These are phyloP conservation scores for Nicotiana attenuata DNA, from an alignment of 257 asterid species.

Conservation along the genomic window DNA sequence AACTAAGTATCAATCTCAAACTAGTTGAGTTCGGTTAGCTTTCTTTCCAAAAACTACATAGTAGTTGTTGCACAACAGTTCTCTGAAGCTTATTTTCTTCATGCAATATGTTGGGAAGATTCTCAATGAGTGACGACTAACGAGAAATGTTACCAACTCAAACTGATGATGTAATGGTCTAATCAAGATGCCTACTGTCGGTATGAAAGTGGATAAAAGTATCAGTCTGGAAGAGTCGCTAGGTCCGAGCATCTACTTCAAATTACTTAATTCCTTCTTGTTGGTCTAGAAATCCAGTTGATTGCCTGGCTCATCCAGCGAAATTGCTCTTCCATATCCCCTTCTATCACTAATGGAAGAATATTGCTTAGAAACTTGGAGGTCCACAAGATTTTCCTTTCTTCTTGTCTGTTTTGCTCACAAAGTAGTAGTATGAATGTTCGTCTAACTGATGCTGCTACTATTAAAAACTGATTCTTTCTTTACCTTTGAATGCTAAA, in stretches of 20 bases:
- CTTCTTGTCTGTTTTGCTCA: not conserved
- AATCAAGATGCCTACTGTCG: not conserved
- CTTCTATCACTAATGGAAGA: not conserved
- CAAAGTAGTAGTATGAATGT: not conserved
- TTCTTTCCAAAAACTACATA: not conserved
- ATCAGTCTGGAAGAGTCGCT: not conserved
- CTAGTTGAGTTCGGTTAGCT: not conserved
- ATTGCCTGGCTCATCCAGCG: not conserved
- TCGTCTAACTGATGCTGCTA: not conserved
- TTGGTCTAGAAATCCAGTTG: not conserved
- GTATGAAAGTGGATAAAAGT: not conserved
- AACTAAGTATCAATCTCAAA: not conserved
- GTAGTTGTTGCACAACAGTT: not conserved
- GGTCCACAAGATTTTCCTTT: not conserved
- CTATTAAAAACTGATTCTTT: not conserved
- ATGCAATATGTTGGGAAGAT: not conserved
- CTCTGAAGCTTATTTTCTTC: not conserved
- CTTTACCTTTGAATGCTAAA: conserved; percentile 3
- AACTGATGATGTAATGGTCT: not conserved
- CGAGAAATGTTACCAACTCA: not conserved
- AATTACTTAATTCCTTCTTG: no score
- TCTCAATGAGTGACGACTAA: not conserved
- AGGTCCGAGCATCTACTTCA: not conserved
- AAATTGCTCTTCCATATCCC: not conserved
- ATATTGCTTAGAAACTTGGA: not conserved